Base-by-base conservation (phyloP, 306 rosid genomes). In the Vachellia collinsii region DNA sequence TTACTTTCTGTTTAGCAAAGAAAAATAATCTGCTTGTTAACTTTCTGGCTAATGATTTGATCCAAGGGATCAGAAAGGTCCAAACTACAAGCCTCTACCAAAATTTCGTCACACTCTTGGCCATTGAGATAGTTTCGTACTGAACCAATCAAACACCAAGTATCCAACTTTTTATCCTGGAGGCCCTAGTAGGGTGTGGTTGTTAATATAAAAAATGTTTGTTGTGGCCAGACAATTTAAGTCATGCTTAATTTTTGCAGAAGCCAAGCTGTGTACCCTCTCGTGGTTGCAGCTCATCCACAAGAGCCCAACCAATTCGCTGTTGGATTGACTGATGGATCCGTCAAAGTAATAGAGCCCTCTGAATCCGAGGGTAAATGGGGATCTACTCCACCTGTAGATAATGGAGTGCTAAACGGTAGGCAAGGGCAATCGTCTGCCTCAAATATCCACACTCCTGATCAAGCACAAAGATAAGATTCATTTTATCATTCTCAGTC, bases 311-410 rank as follows among this genome's bases (percentile, higher is more conserved):
- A 88, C 80, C 98, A 94, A 77, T 83, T 94, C 74, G 97, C 97
- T 7, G 88, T 92, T 7, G 97, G 98, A 47, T 67, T 94, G 85
- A 86, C 82, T 0, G 95, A 92, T 72, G 98, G 98, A 53, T 87
- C 98, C 1, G 95, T 94, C 44, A 89, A 87, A 86, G 95, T 94
- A 73, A 85, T 94, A 8, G 98, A 94, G 76, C 98, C 97, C 20
- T 56, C 65, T 1, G 93, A 90, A 70, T 84, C 95, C 8, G 92
- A 89, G 77, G 90, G 92, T 43, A 88, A 84, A 76, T 94, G 97
- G 98, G 98, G 98, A 17, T 65, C 88, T 0, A 64, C 74, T n/a
- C 91, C 90, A 0, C 97, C 92, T 7, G 41, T 34, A 68, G 97
- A 89, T 70, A 92, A 88, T 22, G 97, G 90, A 58, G 72, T 88